Evolutionary conservation across 441 rosid genomes (phyloP), one percentile per base, ranked within the genome.

Genomic region (Populus hybrid): DNA sequence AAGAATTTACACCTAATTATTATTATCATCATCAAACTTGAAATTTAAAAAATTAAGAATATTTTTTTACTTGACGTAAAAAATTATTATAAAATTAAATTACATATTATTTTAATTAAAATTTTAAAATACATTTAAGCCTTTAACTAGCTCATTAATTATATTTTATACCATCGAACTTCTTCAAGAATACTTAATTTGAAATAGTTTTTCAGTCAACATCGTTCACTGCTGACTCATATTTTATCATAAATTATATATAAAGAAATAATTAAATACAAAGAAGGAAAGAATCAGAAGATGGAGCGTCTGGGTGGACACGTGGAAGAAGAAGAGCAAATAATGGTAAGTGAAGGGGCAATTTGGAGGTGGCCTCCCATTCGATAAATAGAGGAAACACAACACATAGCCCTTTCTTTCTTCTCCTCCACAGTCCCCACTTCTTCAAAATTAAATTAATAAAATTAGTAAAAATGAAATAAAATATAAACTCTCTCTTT

Each of bases 331-430:
- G 7, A 4, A 8, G 57, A 69, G 73, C n/a, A 3, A 66, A 75
- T 20, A 11, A 69, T 68, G 67, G 53, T 11, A 73, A 81, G 84
- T 68, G 67, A 61, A 11, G 34, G 78, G 83, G 72, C 83, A 82
- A 42, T 3, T 18, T 61, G 9, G 66, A 23, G 66, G 26, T 30
- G 28, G 18, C 1, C 46, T 46, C 42, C 79, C 78, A 63, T 66
- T 10, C 50, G 50, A 36, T 67, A 82, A 69, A 42, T 18, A 2
- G 76, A 66, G 70, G 28, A 80, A 78, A 72, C 69, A 59, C 79
- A 67, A 77, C 88, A 73, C 89, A 86, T 78, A 63, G 76, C 74
- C 50, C 18, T 57, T 68, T 74, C 59, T 34, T 64, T 73, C 70
- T 11, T 50, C 57, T 5, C 57, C 57, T 1, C 57, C 57, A 50